A percentile compares a stretch with the other conserved stretches of the same genome.
Conservation (phyloP, 106 monocot species). For the Alisma plantagoaquatica region DNA sequence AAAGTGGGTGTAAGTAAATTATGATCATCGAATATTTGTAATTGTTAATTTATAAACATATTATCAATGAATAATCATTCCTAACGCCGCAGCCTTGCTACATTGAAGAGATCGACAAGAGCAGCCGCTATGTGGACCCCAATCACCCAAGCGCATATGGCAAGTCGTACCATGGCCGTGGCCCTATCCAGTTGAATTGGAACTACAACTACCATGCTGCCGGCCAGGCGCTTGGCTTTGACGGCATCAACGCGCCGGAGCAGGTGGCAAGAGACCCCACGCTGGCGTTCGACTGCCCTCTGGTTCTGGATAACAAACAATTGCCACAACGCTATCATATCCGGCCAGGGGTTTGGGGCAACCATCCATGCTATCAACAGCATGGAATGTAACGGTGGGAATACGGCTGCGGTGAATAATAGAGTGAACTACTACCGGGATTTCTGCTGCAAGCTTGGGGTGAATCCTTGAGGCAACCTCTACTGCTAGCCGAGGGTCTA, state of each 20-base stretch:
- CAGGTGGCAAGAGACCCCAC: slow-evolving; percentile 15
- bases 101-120: slow-evolving; percentile 21
- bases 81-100: slow-evolving; percentile 13
- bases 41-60: background rate
- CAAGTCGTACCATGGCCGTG: slow-evolving; percentile 40
- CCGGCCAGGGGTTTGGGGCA: slow-evolving; percentile 40
- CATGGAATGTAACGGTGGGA: slow-evolving; percentile 27
- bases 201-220: slow-evolving; percentile 50
- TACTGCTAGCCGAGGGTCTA: no score
- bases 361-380: slow-evolving; percentile 39
- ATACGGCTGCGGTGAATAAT: background rate
- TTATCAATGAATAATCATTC: background rate
- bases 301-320: slow-evolving; percentile 48
- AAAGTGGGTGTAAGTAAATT: slow-evolving; percentile 14
- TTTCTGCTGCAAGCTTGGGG: slow-evolving; percentile 38
- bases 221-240: slow-evolving; percentile 33
- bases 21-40: background rate
- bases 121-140: slow-evolving; percentile 6
- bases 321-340: slow-evolving; percentile 15
- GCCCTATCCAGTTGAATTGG: slow-evolving; percentile 52
- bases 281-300: slow-evolving; percentile 29
- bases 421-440: slow-evolving; percentile 31
- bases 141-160: slow-evolving; percentile 17
- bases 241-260: slow-evolving; percentile 34
- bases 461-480: no score